phyloP scores from a whole-genome alignment of 139 green algal genomes.

The Spirogloea muscicola region DNA sequence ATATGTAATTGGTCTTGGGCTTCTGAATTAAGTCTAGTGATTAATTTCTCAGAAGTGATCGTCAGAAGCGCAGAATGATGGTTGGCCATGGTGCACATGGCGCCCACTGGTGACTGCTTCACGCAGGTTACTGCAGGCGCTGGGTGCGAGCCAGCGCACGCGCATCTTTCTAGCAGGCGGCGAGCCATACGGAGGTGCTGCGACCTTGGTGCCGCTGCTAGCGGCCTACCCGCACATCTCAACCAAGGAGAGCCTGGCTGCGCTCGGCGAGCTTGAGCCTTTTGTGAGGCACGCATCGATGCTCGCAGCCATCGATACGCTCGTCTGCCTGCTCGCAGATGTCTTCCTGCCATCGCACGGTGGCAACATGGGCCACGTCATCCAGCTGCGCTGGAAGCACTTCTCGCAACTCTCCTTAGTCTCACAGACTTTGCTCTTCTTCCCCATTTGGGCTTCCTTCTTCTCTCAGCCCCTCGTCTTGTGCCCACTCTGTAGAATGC shows the following conservation, averaged over 20 bases:
- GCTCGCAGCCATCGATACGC: conserved; percentile 21
- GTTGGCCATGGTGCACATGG: too few relatives aligned
- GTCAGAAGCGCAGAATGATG: too few relatives aligned
- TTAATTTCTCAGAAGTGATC: too few relatives aligned
- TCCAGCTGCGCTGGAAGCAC: conserved; percentile 11
- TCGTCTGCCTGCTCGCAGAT: conserved; percentile 2
- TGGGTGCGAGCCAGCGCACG: conserved; percentile 25
- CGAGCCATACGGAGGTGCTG: conserved; percentile 10
- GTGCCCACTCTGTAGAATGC: too few relatives aligned
- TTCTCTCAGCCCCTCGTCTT: too few relatives aligned
- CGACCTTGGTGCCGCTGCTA: conserved; percentile 1
- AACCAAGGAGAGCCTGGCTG: conserved; percentile 18
- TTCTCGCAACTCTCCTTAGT: neutral
- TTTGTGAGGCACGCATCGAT: conserved; percentile 2
- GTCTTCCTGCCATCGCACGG: conserved; percentile 34
- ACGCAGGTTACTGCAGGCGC: conserved; percentile 19
- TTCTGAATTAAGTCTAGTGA: too few relatives aligned
- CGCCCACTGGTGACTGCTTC: too few relatives aligned
- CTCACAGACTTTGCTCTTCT: neutral
- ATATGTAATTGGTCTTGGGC: too few relatives aligned
- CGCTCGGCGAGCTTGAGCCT: neutral
- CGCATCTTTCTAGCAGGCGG: conserved; percentile 23
- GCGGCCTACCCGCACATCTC: conserved; percentile 10
- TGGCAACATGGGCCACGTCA: conserved; percentile 28
- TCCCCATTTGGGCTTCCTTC: too few relatives aligned